phyloP scores from a whole-genome alignment of 2,329 filamentous ascomycete species.

The Colletotrichum karsti region DNA sequence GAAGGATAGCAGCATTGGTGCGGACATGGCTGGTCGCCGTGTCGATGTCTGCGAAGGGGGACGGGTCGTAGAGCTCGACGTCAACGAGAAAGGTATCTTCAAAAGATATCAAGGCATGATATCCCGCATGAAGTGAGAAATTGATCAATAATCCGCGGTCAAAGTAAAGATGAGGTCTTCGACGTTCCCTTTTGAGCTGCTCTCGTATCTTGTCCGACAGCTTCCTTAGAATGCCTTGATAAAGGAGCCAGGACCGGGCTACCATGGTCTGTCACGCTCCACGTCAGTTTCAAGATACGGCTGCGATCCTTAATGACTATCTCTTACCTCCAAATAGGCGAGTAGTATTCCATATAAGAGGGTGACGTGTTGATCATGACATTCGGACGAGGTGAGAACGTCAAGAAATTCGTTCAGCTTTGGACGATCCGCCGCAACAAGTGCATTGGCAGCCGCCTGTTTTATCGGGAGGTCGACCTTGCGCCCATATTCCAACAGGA shows the following conservation, averaged over 20 bases:
- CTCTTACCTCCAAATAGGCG: conserved; percentile 4
- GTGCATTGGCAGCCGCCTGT: not conserved
- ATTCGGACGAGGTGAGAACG: not conserved
- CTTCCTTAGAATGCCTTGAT: not conserved
- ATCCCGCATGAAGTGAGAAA: not conserved
- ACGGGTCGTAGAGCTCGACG: conserved; percentile 6
- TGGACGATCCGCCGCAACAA: not conserved
- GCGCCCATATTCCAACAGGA: not conserved
- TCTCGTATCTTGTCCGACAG: not conserved
- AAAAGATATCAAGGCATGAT: not conserved
- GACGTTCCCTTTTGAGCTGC: not conserved
- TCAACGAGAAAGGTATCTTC: not conserved
- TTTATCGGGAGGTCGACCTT: not conserved
- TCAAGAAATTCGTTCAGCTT: not conserved
- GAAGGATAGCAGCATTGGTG: conserved; percentile 13
- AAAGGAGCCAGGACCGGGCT: conserved; percentile 2
- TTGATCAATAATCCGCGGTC: conserved; percentile 10
- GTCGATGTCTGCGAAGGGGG: not conserved
- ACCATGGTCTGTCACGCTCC: not conserved
- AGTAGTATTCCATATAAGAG: conserved; percentile 13
- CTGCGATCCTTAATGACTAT: not conserved
- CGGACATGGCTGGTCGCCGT: not conserved
- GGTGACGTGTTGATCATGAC: conserved; percentile 4
- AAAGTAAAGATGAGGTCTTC: not conserved
- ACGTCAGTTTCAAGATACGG: not conserved